Conservation (phyloP, 1,139 yeast species). For the Kurtzmaniella natalensis region DNA sequence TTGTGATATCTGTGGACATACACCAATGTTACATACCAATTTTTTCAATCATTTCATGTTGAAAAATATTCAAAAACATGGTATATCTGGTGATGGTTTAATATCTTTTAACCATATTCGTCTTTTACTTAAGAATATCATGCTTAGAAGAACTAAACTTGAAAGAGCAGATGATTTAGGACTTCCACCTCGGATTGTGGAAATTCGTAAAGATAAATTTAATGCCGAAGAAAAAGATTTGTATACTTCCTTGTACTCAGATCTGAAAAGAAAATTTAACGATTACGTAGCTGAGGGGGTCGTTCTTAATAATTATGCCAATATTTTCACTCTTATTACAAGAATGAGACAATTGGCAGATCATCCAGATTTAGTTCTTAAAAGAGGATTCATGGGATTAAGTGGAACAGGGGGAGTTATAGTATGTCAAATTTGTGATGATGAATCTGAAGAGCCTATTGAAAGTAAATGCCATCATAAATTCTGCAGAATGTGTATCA, state of each 20-base stretch:
- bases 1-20: slow-evolving; percentile 84
- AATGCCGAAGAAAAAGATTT: slow-evolving; percentile 93
- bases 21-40: slow-evolving; percentile 91
- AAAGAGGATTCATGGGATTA: slow-evolving; percentile 48
- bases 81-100: slow-evolving; percentile 75
- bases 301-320: slow-evolving; percentile 90
- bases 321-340: slow-evolving; percentile 90
- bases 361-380: slow-evolving; percentile 91
- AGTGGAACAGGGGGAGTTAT: slow-evolving; percentile 52
- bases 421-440: slow-evolving; percentile 91
- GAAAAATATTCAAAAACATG: slow-evolving; percentile 83
- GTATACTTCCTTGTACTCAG: slow-evolving; percentile 82
- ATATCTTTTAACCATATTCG: slow-evolving; percentile 77
- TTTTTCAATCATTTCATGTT: slow-evolving; percentile 93
- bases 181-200: slow-evolving; percentile 90
- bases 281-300: slow-evolving; percentile 93
- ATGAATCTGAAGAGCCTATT: slow-evolving; percentile 96
- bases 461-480: slow-evolving; percentile 90
- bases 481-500: slow-evolving; percentile 88
- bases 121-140: slow-evolving; percentile 64
- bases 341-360: slow-evolving; percentile 98
- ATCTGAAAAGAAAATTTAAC: slow-evolving; percentile 79
- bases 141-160: slow-evolving; percentile 90
- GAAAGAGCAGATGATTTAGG: slow-evolving; percentile 98
- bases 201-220: slow-evolving; percentile 77